Percentiles rank a stretch among this genome's conserved stretches.
Evolutionary conservation across 169 alveolate genomes (phyloP).

Genomic region (Plasmodium berghei): DNA sequence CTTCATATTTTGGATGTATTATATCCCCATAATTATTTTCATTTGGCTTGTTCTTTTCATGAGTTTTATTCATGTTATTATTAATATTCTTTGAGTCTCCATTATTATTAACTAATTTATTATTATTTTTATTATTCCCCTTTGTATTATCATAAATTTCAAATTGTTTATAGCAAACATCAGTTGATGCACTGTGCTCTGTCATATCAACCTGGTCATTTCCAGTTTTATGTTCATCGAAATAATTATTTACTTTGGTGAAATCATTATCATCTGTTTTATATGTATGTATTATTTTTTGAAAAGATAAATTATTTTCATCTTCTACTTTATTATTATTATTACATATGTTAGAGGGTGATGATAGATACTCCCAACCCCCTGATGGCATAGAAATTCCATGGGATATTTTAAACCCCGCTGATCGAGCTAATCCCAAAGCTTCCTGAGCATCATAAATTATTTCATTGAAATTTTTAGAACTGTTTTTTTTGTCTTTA

Average conservation of each 20-base stretch:
- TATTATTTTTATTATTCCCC: too few relatives aligned
- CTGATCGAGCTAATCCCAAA: constrained; percentile 73
- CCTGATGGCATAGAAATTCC: constrained; percentile 76
- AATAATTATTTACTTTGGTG: background rate
- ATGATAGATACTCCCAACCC: constrained; percentile 31
- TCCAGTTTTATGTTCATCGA: background rate
- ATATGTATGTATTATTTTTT: background rate
- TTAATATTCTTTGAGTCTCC: too few relatives aligned
- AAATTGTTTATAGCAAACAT: too few relatives aligned
- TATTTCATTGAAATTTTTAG: constrained; percentile 38
- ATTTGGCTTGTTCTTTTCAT: too few relatives aligned
- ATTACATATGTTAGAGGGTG: background rate
- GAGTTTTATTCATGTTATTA: too few relatives aligned
- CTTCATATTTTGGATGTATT: constrained; percentile 9
- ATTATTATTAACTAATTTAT: too few relatives aligned
- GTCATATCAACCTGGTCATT: background rate
- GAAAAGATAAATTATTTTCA: background rate
- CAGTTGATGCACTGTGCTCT: too few relatives aligned
- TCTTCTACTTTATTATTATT: constrained; percentile 8
- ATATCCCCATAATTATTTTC: too few relatives aligned
- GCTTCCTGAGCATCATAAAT: constrained; percentile 74
- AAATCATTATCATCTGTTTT: background rate
- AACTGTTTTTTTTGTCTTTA: constrained; percentile 20
- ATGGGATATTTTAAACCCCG: constrained; percentile 57
- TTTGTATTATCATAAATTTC: too few relatives aligned